Base-by-base conservation (phyloP, 768 basidiomycete species). In the Collybiopsis luxurians region DNA sequence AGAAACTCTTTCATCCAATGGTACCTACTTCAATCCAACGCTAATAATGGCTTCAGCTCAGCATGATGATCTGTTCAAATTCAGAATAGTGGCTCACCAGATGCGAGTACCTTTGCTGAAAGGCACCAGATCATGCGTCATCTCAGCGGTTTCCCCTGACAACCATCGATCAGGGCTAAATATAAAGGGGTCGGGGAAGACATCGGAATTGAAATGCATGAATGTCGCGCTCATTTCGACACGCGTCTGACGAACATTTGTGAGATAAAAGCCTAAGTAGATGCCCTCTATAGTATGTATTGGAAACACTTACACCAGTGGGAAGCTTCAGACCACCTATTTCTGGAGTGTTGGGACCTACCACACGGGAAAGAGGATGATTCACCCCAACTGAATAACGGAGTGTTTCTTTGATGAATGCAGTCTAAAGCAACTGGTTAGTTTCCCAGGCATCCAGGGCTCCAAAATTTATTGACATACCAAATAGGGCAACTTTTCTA, bases 151-250 rank as follows among this genome's bases (percentile, higher is more conserved):
- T 31, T 73, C 61, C 3, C 67, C 60, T 15, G 67, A 62, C 1
- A 79, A 66, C 79, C 79, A 80, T 26, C 79, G 65, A 44, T 78
- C 75, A 0, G 79, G 78, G 21, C 62, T 53, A 59, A 81, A 81
- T 3, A 23, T 46, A 23, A 64, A 58, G 0, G 79, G 77, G 13
- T 77, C 67, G 4, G 73, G 69, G 59, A 79, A 80, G 19, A 79
- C 67, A 15, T 69, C 66, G 1, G 72, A 61, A 53, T 77, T 73
- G 24, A 62, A 69, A 0, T 65, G 71, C n/a, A n/a, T n/a, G n/a
- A n/a, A n/a, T n/a, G n/a, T n/a, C 9, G 70, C 66, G 3, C 75
- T 72, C 70, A 75, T 75, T n/a, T 73, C 71, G 1, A 79, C 75
- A 1, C 73, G 62, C 10, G 78, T 74, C 79, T 80, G 44, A 10